Conservation (phyloP, 139 green algal genomes). For the Marvania coccoides region DNA sequence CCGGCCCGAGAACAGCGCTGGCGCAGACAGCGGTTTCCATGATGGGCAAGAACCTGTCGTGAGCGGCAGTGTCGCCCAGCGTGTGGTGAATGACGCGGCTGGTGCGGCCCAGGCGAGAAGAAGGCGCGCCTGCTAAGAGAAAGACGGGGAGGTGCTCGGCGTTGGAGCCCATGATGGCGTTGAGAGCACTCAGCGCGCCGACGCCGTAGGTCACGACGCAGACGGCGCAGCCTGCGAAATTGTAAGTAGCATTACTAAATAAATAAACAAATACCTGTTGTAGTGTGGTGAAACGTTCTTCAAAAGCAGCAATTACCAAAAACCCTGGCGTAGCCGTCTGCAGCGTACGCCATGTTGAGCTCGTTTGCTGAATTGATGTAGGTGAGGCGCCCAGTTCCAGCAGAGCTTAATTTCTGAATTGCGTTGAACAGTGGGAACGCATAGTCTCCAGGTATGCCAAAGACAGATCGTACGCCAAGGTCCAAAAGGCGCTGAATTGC, state of each 20-base stretch:
- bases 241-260: too few species aligned
- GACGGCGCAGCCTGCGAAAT: too few species aligned
- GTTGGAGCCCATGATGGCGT: slow-evolving; percentile 46
- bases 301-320: slow-evolving; percentile 50
- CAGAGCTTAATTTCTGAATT: too few species aligned
- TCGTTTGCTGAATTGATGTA: slow-evolving; percentile 46
- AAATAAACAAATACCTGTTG: too few species aligned
- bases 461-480: neutral
- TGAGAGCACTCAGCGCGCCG: slow-evolving; percentile 31
- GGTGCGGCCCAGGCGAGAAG: slow-evolving; percentile 53
- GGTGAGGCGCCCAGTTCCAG: neutral
- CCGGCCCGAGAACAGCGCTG: neutral
- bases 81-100: slow-evolving; percentile 73
- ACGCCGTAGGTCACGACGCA: slow-evolving; percentile 68
- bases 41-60: neutral
- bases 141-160: slow-evolving; percentile 56
- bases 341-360: slow-evolving; percentile 76
- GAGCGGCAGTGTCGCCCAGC: slow-evolving; percentile 19
- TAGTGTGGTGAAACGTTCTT: too few species aligned
- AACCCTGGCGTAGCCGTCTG: slow-evolving; percentile 65
- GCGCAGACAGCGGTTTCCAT: too few species aligned
- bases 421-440: slow-evolving; percentile 3
- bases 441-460: slow-evolving; percentile 7
- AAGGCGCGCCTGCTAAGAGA: slow-evolving; percentile 42
- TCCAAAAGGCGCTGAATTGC: neutral